Evolutionary conservation across 2,329 filamentous ascomycete species (phyloP).

Genomic region (Paecilomyces fulvus): DNA sequence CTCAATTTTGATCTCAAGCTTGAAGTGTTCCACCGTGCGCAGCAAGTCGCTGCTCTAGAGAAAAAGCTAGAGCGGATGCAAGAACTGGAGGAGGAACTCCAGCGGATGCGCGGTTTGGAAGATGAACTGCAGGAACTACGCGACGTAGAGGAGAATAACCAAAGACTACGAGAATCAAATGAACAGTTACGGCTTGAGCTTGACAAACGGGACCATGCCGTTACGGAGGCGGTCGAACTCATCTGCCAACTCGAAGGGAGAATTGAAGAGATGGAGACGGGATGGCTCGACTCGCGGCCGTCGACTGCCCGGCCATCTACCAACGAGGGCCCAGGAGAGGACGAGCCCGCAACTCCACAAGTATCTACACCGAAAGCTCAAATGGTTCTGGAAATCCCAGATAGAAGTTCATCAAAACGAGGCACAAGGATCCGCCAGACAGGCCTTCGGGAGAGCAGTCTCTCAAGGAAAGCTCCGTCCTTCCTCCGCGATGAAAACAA

Average conservation of each 20-base stretch:
- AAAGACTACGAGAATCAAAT: constrained; percentile 28
- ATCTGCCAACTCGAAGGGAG: constrained; percentile 37
- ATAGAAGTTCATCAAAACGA: constrained; percentile 30
- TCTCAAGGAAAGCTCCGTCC: constrained; percentile 28
- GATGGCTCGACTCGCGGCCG: constrained; percentile 12
- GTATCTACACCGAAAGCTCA: constrained; percentile 20
- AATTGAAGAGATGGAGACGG: constrained; percentile 24
- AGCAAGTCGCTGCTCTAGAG: constrained; percentile 28
- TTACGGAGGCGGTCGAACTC: constrained; percentile 35
- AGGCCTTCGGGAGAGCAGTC: not conserved
- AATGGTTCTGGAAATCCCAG: constrained; percentile 26
- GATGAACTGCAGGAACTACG: constrained; percentile 31
- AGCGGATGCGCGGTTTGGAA: constrained; percentile 19
- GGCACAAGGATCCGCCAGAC: constrained; percentile 11
- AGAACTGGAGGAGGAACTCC: constrained; percentile 27
- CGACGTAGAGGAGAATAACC: constrained; percentile 26
- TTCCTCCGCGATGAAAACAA: constrained; percentile 30
- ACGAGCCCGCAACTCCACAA: constrained; percentile 6
- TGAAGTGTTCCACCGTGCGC: constrained; percentile 32
- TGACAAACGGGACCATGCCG: constrained; percentile 32
- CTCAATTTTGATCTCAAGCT: constrained; percentile 37
- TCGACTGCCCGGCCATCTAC: constrained; percentile 19
- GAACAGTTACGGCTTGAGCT: constrained; percentile 29
- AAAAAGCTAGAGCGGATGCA: constrained; percentile 30
- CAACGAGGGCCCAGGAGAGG: constrained; percentile 12